These are phyloP conservation scores for Sporothrix protearum DNA, from an alignment of 2,329 filamentous ascomycete genomes.

Conservation along the genomic window DNA sequence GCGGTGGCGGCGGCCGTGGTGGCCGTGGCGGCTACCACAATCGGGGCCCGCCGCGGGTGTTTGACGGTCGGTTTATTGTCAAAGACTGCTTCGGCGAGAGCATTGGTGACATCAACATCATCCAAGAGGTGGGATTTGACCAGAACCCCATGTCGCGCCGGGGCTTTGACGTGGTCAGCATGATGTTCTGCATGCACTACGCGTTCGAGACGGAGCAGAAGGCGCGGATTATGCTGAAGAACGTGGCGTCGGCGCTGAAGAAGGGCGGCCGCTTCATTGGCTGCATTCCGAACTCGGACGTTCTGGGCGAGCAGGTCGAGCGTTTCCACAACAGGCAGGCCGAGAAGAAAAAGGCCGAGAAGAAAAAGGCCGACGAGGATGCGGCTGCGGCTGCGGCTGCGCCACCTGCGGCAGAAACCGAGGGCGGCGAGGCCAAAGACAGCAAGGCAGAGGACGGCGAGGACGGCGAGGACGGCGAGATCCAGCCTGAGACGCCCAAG, in stretches of 20 bases:
- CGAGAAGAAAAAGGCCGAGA: slow-evolving; percentile 35
- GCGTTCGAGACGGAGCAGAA: slow-evolving; percentile 92
- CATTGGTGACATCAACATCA: slow-evolving; percentile 74
- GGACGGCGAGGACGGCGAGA: slow-evolving; percentile 42
- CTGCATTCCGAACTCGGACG: slow-evolving; percentile 93
- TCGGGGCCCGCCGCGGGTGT: slow-evolving; percentile 56
- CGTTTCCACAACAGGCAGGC: slow-evolving; percentile 59
- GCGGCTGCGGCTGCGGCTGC: slow-evolving; percentile 40
- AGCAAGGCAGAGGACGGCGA: slow-evolving; percentile 39
- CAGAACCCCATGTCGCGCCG: slow-evolving; percentile 66
- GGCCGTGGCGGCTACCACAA: slow-evolving; percentile 49
- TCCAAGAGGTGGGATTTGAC: slow-evolving; percentile 85
- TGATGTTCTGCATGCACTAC: slow-evolving; percentile 99
- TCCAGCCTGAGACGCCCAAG: slow-evolving; percentile 50
- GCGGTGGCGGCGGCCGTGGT: slow-evolving; percentile 53
- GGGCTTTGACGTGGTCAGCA: slow-evolving; percentile 93
- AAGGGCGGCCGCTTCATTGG: slow-evolving; percentile 94
- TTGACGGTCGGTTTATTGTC: slow-evolving; percentile 81
- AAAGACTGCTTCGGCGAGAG: slow-evolving; percentile 91
- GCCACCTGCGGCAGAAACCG: slow-evolving; percentile 30
- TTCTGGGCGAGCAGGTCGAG: slow-evolving; percentile 75
- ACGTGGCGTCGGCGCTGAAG: slow-evolving; percentile 84
- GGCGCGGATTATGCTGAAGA: slow-evolving; percentile 85
- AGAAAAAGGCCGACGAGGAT: slow-evolving; percentile 36
- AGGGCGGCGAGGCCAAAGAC: slow-evolving; percentile 40